These are phyloP conservation scores for Globisporangium nodosum DNA, from an alignment of 352 stramenopile genomes.

Conservation along the genomic window DNA sequence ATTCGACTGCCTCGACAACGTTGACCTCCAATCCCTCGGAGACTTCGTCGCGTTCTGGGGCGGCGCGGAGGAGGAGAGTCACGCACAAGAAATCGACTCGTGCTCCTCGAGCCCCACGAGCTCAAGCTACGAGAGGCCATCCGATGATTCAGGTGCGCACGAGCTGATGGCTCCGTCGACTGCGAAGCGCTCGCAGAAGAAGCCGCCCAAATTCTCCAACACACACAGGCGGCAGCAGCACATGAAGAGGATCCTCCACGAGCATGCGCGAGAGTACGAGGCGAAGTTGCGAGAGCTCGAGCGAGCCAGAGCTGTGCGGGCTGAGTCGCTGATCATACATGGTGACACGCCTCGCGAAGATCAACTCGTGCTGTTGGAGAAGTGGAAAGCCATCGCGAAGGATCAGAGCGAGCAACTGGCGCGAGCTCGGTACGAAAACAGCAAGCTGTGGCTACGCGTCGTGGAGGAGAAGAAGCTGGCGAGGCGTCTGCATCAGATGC, in stretches of 20 bases:
- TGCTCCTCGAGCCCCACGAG: too few species aligned
- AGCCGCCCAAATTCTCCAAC: not conserved
- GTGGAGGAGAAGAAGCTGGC: not conserved
- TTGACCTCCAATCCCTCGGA: too few species aligned
- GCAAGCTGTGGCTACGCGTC: not conserved
- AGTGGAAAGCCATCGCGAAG: not conserved
- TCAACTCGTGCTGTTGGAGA: not conserved
- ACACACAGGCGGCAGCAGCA: not conserved
- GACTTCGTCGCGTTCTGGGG: too few species aligned
- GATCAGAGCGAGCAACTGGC: not conserved
- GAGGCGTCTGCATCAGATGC: not conserved
- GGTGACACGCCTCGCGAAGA: not conserved
- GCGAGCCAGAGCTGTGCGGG: not conserved
- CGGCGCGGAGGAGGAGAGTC: too few species aligned
- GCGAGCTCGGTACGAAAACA: not conserved
- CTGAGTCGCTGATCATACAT: too few species aligned
- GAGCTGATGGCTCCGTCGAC: not conserved
- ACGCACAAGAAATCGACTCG: too few species aligned
- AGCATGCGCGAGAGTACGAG: not conserved
- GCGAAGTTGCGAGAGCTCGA: not conserved
- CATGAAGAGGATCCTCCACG: not conserved
- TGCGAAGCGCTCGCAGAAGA: not conserved
- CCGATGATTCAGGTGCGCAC: not conserved
- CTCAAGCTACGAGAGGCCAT: too few species aligned
- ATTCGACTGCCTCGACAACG: too few species aligned